phyloP scores from a whole-genome alignment of 306 rosid genomes.

The Glycine tomentella region DNA sequence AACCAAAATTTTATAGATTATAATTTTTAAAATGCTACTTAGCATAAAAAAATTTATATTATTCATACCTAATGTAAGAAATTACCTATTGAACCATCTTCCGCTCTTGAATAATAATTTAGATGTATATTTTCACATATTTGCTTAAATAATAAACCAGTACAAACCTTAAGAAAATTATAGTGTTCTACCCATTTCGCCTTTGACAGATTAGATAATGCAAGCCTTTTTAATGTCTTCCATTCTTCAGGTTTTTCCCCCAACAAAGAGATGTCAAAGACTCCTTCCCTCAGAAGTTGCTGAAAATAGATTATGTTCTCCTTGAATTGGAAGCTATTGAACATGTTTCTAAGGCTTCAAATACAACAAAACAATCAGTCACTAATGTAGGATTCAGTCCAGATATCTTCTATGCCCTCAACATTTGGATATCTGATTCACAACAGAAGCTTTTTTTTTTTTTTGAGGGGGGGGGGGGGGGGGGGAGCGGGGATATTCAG shows the following conservation, averaged over 20 bases:
- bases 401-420: conserved; percentile 17
- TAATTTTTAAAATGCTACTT: background rate
- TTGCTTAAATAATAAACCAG: conserved; percentile 36
- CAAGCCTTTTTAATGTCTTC: conserved; percentile 75
- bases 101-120: too few relatives aligned
- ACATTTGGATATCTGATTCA: conserved; percentile 24
- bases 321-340: conserved; percentile 77
- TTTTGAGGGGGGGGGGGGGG: background rate
- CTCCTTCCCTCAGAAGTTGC: conserved; percentile 82
- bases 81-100: background rate
- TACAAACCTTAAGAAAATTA: conserved; percentile 77
- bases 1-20: background rate
- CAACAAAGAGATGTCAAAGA: conserved; percentile 67
- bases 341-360: conserved; percentile 81
- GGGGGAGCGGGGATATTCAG: too few relatives aligned
- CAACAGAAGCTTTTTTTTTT: background rate
- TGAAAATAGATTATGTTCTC: conserved; percentile 81
- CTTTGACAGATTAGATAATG: conserved; percentile 60
- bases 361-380: conserved; percentile 45
- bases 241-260: conserved; percentile 78
- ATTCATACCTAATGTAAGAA: background rate
- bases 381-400: conserved; percentile 28
- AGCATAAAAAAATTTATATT: background rate
- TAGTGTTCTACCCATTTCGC: conserved; percentile 84
- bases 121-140: background rate